Evolutionary conservation across 495 filamentous ascomycete species (phyloP), one percentile per base, ranked within the genome.

Genomic region (Penicillium diatomitis): DNA sequence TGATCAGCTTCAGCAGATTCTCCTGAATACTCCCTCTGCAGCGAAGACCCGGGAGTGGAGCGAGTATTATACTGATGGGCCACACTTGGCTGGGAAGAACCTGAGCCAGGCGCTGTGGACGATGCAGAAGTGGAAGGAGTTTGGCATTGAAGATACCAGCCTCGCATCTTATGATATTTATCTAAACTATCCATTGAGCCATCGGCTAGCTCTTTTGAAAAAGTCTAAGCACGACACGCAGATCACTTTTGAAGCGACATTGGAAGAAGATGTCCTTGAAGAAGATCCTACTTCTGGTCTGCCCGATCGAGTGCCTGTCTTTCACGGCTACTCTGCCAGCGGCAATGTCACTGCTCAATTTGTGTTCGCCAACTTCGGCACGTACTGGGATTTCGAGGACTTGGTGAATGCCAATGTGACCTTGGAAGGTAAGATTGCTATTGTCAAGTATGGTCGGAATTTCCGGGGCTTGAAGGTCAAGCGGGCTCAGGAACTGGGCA

Each of bases 401-500:
- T 76, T 98, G 32, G 54, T 83, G 27, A 76, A 82, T 36, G 83
- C 86, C 10, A 87, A 88, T 51, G 67, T 97, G 32, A 81, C 76
- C 46, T 69, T 97, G 32, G 61, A 81, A 48, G 90, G 89, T 28
- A 96, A 95, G 63, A 88, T 95, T 51, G 89, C 87, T 7, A 74
- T 98, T 48, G 81, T 78, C 45, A 90, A 87, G 57, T 97, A 97
- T 64, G 90, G 92, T 5, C 69, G 74, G 10, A 83, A 90, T 46
- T 96, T 96, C 70, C 77, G 94, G 38, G 92, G 90, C 1, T 70
- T 96, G 51, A 98, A 96, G 65, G 81, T 96, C 44, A 95, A 95
- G 72, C 79, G 88, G 37, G 91, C 92, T 9, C 84, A 94, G 58
- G 90, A 97, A 51, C 75, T 92, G 34, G 94, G 92, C 30, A 92